Conservation (phyloP, 306 rosid species). For the Ormosia emarginata region DNA sequence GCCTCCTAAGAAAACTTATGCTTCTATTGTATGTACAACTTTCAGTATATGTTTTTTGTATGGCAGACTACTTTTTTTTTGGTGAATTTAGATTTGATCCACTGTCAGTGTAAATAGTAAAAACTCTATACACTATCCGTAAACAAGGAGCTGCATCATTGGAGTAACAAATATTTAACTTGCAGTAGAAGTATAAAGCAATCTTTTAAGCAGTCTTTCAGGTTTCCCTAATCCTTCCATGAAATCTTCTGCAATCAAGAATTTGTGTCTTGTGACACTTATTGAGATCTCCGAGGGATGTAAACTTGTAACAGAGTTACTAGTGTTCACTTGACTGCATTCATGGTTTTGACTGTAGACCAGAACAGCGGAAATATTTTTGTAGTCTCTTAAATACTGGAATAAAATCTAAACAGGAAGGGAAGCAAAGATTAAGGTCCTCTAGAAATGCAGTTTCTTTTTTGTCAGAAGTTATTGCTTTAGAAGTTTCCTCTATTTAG, state of each 20-base stretch:
- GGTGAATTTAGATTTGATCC: neutral
- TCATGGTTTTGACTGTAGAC: neutral
- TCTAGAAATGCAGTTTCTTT: neutral
- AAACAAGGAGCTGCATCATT: neutral
- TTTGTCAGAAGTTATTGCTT: neutral
- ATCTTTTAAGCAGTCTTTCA: neutral
- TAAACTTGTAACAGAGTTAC: neutral
- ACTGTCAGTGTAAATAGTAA: neutral
- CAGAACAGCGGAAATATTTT: neutral
- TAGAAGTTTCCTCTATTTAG: neutral
- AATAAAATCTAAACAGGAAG: slow-evolving; percentile 2
- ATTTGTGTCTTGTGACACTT: neutral
- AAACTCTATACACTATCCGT: neutral
- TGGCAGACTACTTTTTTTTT: neutral
- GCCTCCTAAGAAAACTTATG: slow-evolving; percentile 76
- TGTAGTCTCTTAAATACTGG: neutral
- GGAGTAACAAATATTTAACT: neutral
- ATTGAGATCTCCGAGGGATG: neutral
- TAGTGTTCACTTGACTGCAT: neutral
- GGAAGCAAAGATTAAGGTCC: neutral
- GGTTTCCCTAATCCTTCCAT: neutral
- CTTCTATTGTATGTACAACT: slow-evolving; percentile 75
- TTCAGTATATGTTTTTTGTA: neutral
- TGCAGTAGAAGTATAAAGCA: neutral
- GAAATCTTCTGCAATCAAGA: neutral